Evolutionary conservation across 2,329 filamentous ascomycete species (phyloP).

Genomic region (Cylindrodendrum hubeiense): DNA sequence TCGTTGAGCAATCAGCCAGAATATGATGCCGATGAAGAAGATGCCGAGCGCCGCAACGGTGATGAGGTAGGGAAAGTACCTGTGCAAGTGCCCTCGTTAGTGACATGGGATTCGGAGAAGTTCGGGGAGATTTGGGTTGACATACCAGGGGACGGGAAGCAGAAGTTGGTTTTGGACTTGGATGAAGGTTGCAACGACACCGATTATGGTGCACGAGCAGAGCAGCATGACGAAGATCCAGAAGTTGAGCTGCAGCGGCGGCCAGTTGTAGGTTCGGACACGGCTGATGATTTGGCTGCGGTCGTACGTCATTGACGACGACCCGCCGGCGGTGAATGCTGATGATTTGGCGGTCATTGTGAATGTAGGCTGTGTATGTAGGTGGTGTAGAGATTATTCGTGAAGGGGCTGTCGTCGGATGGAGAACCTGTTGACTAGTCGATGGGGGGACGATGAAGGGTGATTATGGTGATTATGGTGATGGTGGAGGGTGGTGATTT

Average conservation of each 20-base stretch:
- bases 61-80: constrained; percentile 78
- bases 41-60: constrained; percentile 71
- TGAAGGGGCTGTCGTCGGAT: constrained; percentile 4
- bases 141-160: constrained; percentile 71
- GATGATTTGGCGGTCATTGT: constrained; percentile 47
- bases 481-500: neutral
- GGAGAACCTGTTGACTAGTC: neutral
- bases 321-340: constrained; percentile 45
- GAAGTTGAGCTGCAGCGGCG: constrained; percentile 74
- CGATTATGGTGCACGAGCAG: constrained; percentile 69
- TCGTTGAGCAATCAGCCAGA: constrained; percentile 72
- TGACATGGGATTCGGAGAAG: too few relatives aligned
- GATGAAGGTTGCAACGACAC: constrained; percentile 72
- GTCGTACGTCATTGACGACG: constrained; percentile 60
- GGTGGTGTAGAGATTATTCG: neutral
- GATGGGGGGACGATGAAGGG: neutral
- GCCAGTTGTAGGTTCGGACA: constrained; percentile 75
- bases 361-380: constrained; percentile 3
- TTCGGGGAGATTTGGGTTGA: constrained; percentile 1
- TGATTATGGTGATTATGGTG: too few relatives aligned
- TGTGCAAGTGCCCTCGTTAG: constrained; percentile 43
- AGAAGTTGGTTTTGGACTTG: constrained; percentile 67
- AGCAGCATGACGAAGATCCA: constrained; percentile 77
- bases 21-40: constrained; percentile 73
- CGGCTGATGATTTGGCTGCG: constrained; percentile 55